Base-by-base conservation (phyloP, 306 rosid genomes). In the Sindora glabra region DNA sequence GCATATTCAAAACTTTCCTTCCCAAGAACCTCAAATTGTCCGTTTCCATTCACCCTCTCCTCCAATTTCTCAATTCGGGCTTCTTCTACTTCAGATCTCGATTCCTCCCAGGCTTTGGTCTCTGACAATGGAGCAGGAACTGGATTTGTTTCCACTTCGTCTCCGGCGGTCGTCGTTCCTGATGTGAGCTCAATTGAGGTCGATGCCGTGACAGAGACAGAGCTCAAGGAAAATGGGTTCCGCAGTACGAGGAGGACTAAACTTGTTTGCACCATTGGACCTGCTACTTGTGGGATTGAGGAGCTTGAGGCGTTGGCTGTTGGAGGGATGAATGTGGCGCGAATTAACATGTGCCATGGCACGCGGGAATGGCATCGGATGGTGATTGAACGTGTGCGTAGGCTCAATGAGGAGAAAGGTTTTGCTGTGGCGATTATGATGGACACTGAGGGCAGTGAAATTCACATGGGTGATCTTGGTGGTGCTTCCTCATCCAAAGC, bases 401-500 rank as follows among this genome's bases (percentile, higher is more conserved):
- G 82, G 69, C 90, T 94, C n/a, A 94, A 94, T 38, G 94, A 80
- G 10, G 81, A 86, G 41, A 94, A 94, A 45, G 99, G 99, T 0
- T 94, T 76, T 22, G 99, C 99, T 7, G 99, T 94, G 10, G 99
- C 99, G 2, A 74, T 94, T 14, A 86, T 94, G 99, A 94, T 94
- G 99, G 99, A 94, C 34, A 94, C 99, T 0, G 97, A 94, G 65
- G 99, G 99, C 11, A 94, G 99, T 62, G 99, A 94, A 79, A 94
- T 94, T 74, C 99, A 94, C 48, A 94, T 94, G 99, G 99, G 99
- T 10, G 99, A 94, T 64, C 78, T 94, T 47, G 95, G 94, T 24
- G 99, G 97, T 18, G 77, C 95, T 58, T 73, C 99, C 25, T 94
- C 99, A 1, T 94, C 72, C 66, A 94, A 86, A 79, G 95, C 99